Evolutionary conservation across 108 stramenopile species (phyloP).

Genomic region (Skeletonema potamos): DNA sequence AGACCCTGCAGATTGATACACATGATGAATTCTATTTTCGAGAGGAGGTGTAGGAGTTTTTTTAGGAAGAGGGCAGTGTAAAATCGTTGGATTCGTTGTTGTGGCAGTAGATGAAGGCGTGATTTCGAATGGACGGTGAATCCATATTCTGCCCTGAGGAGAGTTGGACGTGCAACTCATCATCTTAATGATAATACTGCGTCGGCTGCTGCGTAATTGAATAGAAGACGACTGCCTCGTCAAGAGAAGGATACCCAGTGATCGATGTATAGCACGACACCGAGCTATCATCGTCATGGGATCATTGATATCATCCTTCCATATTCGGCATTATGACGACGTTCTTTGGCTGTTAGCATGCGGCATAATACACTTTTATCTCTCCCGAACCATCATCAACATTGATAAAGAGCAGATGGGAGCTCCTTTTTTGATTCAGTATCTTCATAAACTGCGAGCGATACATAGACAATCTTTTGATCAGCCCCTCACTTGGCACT

Average conservation of each 20-base stretch:
- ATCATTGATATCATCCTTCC: no score
- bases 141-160: slow-evolving; percentile 32
- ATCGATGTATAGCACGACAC: background rate
- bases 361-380: no score
- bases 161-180: background rate
- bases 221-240: background rate
- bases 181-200: background rate
- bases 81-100: slow-evolving; percentile 5
- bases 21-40: slow-evolving; percentile 15
- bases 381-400: background rate
- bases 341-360: no score
- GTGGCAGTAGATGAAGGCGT: slow-evolving; percentile 1
- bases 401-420: background rate
- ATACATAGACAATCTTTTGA: background rate
- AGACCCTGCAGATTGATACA: slow-evolving; percentile 8
- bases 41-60: slow-evolving; percentile 7
- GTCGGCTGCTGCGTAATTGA: background rate
- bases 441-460: background rate
- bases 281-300: background rate
- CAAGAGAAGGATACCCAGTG: background rate
- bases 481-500: no score
- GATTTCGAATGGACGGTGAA: slow-evolving; percentile 22
- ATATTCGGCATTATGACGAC: no score
- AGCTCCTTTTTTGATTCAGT: background rate
- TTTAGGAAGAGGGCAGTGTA: slow-evolving; percentile 25